A percentile compares a stretch with the other conserved stretches of the same genome.
These are phyloP conservation scores for Venturia oleaginea DNA, from an alignment of 2,329 filamentous ascomycete species.

Conservation along the genomic window DNA sequence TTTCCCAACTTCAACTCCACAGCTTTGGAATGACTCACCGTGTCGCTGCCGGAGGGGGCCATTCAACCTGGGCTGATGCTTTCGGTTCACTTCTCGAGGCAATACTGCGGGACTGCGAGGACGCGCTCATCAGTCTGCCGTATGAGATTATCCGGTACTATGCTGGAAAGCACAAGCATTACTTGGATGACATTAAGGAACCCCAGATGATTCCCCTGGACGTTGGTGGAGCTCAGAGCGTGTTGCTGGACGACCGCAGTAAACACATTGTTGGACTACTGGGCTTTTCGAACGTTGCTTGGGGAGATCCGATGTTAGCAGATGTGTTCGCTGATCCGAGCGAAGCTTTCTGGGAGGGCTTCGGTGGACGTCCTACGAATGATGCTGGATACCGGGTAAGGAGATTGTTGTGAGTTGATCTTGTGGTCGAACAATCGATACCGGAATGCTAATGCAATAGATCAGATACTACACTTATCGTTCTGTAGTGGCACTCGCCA, in stretches of 20 bases:
- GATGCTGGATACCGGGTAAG: constrained; percentile 25
- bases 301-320: constrained; percentile 48
- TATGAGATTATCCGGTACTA: constrained; percentile 46
- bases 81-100: constrained; percentile 45
- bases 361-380: constrained; percentile 28
- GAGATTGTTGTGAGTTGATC: constrained; percentile 32
- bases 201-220: constrained; percentile 44
- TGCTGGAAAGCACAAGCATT: constrained; percentile 33
- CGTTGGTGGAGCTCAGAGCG: constrained; percentile 39
- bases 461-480: constrained; percentile 38
- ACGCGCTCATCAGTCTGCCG: constrained; percentile 48
- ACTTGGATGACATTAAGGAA: constrained; percentile 41
- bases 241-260: constrained; percentile 41
- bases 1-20: constrained; percentile 37
- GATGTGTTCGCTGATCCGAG: constrained; percentile 37
- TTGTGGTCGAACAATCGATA: neutral
- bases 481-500: constrained; percentile 32
- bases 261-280: constrained; percentile 42
- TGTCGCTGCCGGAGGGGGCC: constrained; percentile 38
- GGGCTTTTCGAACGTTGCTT: constrained; percentile 45
- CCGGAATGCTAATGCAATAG: neutral
- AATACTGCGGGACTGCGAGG: constrained; percentile 48
- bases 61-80: constrained; percentile 43
- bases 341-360: constrained; percentile 34
- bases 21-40: constrained; percentile 43